These are phyloP conservation scores for Vanilla planifolia DNA, from an alignment of 106 monocot genomes.

Conservation along the genomic window DNA sequence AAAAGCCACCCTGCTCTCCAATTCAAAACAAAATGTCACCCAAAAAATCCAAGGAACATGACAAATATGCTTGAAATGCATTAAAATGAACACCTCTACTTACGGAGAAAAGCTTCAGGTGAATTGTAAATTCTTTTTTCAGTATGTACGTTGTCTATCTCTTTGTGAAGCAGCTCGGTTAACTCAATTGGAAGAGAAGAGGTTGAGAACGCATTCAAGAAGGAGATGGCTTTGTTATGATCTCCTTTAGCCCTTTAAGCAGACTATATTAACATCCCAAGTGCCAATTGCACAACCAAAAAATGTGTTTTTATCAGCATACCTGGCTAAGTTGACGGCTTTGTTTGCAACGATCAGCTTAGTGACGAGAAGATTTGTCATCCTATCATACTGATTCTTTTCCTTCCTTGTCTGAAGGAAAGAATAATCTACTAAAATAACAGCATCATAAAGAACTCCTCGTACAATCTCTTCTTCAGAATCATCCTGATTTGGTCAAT, in stretches of 20 bases:
- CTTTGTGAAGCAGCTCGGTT: conserved; percentile 39
- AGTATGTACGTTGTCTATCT: conserved; percentile 21
- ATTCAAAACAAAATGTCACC: neutral
- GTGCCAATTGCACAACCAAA: neutral
- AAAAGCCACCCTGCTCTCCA: conserved; percentile 55
- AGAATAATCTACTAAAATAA: conserved; percentile 74
- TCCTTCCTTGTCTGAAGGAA: conserved; percentile 43
- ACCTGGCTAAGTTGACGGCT: conserved; percentile 56
- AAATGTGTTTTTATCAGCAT: conserved; percentile 2
- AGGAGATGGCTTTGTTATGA: conserved; percentile 51
- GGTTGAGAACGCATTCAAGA: conserved; percentile 62
- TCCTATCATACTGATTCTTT: conserved; percentile 29
- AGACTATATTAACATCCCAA: conserved; percentile 1
- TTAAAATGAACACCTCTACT: conserved; percentile 12
- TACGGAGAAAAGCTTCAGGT: conserved; percentile 78
- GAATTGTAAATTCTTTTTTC: conserved; percentile 41
- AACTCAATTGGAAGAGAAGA: conserved; percentile 45
- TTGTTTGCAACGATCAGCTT: conserved; percentile 59
- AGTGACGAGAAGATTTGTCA: conserved; percentile 33
- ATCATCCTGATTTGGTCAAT: conserved; percentile 27
- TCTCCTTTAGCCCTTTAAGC: conserved; percentile 54
- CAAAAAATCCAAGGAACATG: neutral
- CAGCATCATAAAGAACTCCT: conserved; percentile 71
- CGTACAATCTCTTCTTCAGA: conserved; percentile 47
- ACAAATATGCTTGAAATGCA: neutral